These are phyloP conservation scores for Closterium sp. DNA, from an alignment of 139 green algal genomes.

Conservation along the genomic window DNA sequence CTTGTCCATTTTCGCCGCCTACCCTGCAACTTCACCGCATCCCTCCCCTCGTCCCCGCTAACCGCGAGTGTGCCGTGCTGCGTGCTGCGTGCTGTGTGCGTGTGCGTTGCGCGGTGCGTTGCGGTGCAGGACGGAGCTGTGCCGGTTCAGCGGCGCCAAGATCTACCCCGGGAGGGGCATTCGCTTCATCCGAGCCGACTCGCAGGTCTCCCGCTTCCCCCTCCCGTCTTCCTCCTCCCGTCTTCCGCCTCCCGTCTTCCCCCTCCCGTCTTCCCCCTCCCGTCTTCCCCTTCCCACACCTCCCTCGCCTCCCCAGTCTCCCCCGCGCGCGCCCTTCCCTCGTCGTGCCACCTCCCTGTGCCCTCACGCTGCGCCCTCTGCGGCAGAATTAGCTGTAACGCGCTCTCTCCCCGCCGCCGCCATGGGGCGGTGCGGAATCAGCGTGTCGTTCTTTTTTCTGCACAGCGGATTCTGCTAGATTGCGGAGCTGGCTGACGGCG, in stretches of 20 bases:
- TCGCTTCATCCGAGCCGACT: constrained; percentile 85
- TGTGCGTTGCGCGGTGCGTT: not conserved
- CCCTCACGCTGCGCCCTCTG: too few relatives aligned
- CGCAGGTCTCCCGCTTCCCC: constrained; percentile 76
- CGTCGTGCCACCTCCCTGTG: too few relatives aligned
- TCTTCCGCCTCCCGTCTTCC: not conserved
- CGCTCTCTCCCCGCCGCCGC: too few relatives aligned
- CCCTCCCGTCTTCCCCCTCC: not conserved
- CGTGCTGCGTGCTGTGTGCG: too few relatives aligned
- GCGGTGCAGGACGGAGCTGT: constrained; percentile 81
- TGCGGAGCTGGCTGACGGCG: not conserved
- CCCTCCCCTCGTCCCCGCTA: not conserved
- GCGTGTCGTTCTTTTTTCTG: too few relatives aligned
- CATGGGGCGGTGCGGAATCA: too few relatives aligned
- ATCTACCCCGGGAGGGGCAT: constrained; percentile 96
- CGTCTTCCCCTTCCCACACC: not conserved
- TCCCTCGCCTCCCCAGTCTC: not conserved
- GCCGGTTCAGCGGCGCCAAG: constrained; percentile 95
- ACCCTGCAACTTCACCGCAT: not conserved
- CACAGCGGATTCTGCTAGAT: too few relatives aligned
- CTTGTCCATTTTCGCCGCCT: too few relatives aligned
- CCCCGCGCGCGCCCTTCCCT: not conserved
- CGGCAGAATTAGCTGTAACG: not conserved
- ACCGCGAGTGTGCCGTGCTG: not conserved
- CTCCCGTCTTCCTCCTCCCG: too few relatives aligned